A percentile compares a stretch with the other conserved stretches of the same genome.
These are phyloP conservation scores for Nitzschia palea DNA, from an alignment of 108 stramenopile genomes.

Conservation along the genomic window DNA sequence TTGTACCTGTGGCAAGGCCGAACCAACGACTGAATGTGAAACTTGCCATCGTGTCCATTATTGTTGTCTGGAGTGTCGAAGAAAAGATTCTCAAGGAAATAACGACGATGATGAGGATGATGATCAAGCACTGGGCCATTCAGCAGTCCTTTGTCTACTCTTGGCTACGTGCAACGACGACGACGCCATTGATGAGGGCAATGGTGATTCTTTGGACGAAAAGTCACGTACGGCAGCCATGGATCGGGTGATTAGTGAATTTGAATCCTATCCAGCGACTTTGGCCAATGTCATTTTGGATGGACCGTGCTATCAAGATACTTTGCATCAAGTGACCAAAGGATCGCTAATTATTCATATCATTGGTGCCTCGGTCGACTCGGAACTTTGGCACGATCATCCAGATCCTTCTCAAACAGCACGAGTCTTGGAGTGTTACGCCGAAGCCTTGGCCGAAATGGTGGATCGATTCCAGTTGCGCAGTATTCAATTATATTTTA, in stretches of 20 bases:
- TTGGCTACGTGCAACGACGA: slow-evolving; percentile 71
- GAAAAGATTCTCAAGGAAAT: slow-evolving; percentile 39
- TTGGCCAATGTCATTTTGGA: slow-evolving; percentile 72
- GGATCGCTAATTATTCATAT: slow-evolving; percentile 68
- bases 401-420: slow-evolving; percentile 16
- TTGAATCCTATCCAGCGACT: slow-evolving; percentile 87
- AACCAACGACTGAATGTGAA: slow-evolving; percentile 39
- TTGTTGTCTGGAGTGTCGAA: slow-evolving; percentile 66
- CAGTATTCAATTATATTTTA: slow-evolving; percentile 56
- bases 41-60: slow-evolving; percentile 73
- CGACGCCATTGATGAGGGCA: slow-evolving; percentile 47
- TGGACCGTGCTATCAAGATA: slow-evolving; percentile 56
- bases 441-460: slow-evolving; percentile 78
- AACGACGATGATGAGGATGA: slow-evolving; percentile 35
- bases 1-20: slow-evolving; percentile 41
- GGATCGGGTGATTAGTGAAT: slow-evolving; percentile 77
- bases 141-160: slow-evolving; percentile 73
- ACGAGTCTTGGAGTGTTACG: slow-evolving; percentile 59
- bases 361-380: slow-evolving; percentile 76
- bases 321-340: slow-evolving; percentile 13
- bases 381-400: slow-evolving; percentile 78
- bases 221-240: slow-evolving; percentile 47
- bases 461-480: slow-evolving; percentile 34
- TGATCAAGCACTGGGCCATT: slow-evolving; percentile 70
- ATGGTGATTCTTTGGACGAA: slow-evolving; percentile 6